Evolutionary conservation across 331 rosid species (phyloP).

Genomic region (Rosa hybrid): DNA sequence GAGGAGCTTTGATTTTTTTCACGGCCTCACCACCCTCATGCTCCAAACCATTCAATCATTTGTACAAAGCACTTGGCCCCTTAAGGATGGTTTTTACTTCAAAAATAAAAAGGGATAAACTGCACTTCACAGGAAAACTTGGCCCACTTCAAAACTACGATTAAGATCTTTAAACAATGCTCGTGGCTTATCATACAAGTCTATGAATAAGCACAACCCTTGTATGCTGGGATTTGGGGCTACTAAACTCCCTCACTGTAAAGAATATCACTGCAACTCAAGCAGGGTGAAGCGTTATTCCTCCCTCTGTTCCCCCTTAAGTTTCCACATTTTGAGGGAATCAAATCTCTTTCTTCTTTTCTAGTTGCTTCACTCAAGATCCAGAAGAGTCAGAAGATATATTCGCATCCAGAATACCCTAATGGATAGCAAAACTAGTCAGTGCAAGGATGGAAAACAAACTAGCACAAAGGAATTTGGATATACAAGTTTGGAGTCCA

Average conservation of each 20-base stretch:
- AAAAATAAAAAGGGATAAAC: no score
- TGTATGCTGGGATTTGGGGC: not conserved
- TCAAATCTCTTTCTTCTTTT: not conserved
- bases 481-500: constrained; percentile 23
- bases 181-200: not conserved
- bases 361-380: constrained; percentile 12
- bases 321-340: not conserved
- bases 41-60: no score
- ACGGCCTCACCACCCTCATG: not conserved
- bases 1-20: no score
- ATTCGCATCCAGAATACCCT: constrained; percentile 85
- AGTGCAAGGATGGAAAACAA: constrained; percentile 18
- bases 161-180: no score
- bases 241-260: not conserved
- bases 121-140: no score
- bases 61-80: not conserved
- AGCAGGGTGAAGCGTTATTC: not conserved
- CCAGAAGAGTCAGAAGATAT: constrained; percentile 7
- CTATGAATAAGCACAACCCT: not conserved
- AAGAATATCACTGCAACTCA: not conserved
- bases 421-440: constrained; percentile 31
- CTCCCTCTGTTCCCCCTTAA: not conserved
- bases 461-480: constrained; percentile 23
- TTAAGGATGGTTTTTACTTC: not conserved
- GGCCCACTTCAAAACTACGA: not conserved